Conservation (phyloP, 2,329 filamentous ascomycete genomes). For the Neofusicoccum sp. region DNA sequence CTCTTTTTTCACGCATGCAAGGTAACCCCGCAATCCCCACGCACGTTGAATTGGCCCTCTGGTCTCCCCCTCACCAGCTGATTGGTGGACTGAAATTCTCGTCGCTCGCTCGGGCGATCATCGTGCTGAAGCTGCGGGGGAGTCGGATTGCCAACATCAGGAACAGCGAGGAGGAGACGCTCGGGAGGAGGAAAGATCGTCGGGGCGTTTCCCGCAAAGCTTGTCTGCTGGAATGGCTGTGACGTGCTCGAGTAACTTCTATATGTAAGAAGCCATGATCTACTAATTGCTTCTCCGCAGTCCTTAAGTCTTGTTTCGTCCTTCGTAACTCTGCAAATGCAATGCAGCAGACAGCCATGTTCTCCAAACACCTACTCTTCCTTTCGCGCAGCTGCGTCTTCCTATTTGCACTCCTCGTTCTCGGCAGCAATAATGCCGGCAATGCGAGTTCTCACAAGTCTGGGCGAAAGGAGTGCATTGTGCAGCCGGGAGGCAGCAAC, state of each 20-base stretch:
- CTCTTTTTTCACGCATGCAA: no score
- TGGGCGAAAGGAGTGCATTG: not conserved
- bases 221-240: not conserved
- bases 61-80: not conserved
- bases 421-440: not conserved
- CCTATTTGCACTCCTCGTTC: not conserved
- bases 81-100: not conserved
- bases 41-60: no score
- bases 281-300: not conserved
- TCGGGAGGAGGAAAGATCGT: not conserved
- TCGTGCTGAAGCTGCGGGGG: conserved; percentile 4
- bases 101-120: conserved; percentile 7
- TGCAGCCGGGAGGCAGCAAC: conserved; percentile 1
- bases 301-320: no score
- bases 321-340: not conserved
- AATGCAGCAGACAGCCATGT: not conserved
- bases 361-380: not conserved
- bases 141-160: not conserved
- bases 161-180: not conserved
- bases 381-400: not conserved
- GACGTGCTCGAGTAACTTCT: not conserved
- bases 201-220: not conserved
- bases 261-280: not conserved
- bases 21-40: no score
- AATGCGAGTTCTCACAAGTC: not conserved